Evolutionary conservation across 202 grass and related monocot species (phyloP), one percentile per base, ranked within the genome.

Genomic region (Panicum virgatum): DNA sequence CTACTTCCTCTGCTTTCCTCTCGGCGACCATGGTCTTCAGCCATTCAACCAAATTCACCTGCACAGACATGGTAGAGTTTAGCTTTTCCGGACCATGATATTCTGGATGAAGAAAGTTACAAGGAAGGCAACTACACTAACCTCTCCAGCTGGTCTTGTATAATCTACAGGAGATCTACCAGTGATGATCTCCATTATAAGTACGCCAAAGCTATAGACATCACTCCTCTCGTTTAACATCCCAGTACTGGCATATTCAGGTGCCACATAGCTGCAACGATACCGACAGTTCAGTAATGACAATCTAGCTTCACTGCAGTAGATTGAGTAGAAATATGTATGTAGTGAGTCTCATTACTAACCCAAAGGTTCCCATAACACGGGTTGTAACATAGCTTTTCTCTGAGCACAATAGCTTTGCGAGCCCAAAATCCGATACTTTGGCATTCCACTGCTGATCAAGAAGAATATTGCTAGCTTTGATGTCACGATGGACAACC

Each of bases 401-500:
- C 79, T 94, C 94, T 13, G 94, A 94, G 54, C 79, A 91, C 71
- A 97, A 84, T 57, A 97, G 83, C 71, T 97, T 97, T 12, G 94
- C 94, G 27, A 97, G 94, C 27, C 94, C 94, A 77, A 97, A 97
- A 79, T 97, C 94, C 9, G 94, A 97, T 20, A 97, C 94, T 73
- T 91, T 97, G 34, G 94, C 74, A 45, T 94, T 91, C 89, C 86
- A 97, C 48, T 91, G 94, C 62, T 80, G 85, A 72, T 97, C 91
- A 75, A 97, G 76, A 86, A 97, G 94, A 86, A 97, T 97, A 72
- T 97, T 97, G 94, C 94, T 97, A 45, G 94, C 91, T 91, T 97
- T 97, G 53, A 97, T 83, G 66, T 97, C 94, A 39, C 91, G 90
- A 34, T 97, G 94, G 8, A 97, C 94, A 81, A 97, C 94, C 86